Evolutionary conservation across 352 stramenopile species (phyloP).

Genomic region (Pythium volutum): DNA sequence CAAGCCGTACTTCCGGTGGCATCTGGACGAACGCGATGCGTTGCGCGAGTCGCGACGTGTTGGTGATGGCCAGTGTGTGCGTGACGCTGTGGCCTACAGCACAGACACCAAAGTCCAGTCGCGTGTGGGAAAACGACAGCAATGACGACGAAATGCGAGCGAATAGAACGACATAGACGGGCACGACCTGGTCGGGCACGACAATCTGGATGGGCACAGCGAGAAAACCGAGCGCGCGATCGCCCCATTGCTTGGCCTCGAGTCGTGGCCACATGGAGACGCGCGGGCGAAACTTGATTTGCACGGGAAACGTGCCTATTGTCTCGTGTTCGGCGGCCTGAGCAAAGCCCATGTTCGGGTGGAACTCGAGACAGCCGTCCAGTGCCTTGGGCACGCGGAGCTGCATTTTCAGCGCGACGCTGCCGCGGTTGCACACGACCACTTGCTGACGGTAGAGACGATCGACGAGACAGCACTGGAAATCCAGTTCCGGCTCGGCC

Average conservation of each 20-base stretch:
- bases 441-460: slow-evolving; percentile 87
- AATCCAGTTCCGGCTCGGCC: slow-evolving; percentile 42
- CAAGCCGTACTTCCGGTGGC: slow-evolving; percentile 42
- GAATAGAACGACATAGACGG: slow-evolving; percentile 52
- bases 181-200: slow-evolving; percentile 62
- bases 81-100: slow-evolving; percentile 42
- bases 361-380: slow-evolving; percentile 65
- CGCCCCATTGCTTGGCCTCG: slow-evolving; percentile 22
- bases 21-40: slow-evolving; percentile 68
- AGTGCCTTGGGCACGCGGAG: slow-evolving; percentile 69
- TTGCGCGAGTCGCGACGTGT: slow-evolving; percentile 47
- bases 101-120: slow-evolving; percentile 56
- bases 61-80: slow-evolving; percentile 39
- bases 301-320: slow-evolving; percentile 40
- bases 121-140: slow-evolving; percentile 26
- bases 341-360: slow-evolving; percentile 84
- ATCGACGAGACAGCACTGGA: slow-evolving; percentile 81
- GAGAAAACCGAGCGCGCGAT: slow-evolving; percentile 14
- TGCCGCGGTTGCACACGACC: slow-evolving; percentile 81
- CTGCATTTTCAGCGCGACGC: slow-evolving; percentile 82
- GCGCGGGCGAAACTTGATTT: slow-evolving; percentile 40
- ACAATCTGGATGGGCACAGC: slow-evolving; percentile 39
- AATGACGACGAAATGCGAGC: slow-evolving; percentile 31
- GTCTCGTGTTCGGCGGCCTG: slow-evolving; percentile 31
- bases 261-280: slow-evolving; percentile 26